A percentile compares a stretch with the other conserved stretches of the same genome.
These are phyloP conservation scores for Fusarium tupiense DNA, from an alignment of 2,329 filamentous ascomycete species.

Conservation along the genomic window DNA sequence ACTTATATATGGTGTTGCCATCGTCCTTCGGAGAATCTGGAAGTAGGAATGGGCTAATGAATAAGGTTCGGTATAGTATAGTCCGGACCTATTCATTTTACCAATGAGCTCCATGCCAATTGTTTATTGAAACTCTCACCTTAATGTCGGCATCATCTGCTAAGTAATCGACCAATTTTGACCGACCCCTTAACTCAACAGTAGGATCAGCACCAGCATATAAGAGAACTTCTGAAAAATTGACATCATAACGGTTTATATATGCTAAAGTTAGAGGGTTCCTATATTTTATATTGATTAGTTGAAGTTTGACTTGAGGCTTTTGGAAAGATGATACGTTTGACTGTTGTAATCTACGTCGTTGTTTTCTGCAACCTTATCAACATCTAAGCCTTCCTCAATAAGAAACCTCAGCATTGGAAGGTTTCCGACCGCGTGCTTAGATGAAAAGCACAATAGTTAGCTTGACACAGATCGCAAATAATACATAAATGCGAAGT, in stretches of 20 bases:
- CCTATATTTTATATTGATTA: fast-evolving
- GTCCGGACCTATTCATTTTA: fast-evolving
- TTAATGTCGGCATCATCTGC: too few relatives aligned
- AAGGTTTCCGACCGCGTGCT: neutral
- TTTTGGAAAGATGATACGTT: fast-evolving
- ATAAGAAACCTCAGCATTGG: neutral
- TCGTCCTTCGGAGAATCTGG: too few relatives aligned
- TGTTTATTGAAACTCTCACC: fast-evolving
- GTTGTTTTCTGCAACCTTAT: fast-evolving
- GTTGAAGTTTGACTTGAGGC: fast-evolving
- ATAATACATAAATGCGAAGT: fast-evolving
- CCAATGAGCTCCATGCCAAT: fast-evolving
- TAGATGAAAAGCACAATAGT: fast-evolving
- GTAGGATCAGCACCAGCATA: fast-evolving
- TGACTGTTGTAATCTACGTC: fast-evolving
- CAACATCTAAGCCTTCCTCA: fast-evolving
- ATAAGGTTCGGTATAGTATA: fast-evolving
- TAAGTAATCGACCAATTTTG: too few relatives aligned
- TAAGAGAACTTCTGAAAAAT: neutral
- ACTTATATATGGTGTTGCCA: too few relatives aligned
- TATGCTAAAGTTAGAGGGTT: too few relatives aligned
- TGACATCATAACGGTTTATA: too few relatives aligned
- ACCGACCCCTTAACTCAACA: fast-evolving
- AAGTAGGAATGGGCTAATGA: neutral
- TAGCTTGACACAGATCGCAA: fast-evolving